These are phyloP conservation scores for Hyaloraphidium curvatum DNA, from an alignment of 192 early-diverging fungal genomes.

Conservation along the genomic window DNA sequence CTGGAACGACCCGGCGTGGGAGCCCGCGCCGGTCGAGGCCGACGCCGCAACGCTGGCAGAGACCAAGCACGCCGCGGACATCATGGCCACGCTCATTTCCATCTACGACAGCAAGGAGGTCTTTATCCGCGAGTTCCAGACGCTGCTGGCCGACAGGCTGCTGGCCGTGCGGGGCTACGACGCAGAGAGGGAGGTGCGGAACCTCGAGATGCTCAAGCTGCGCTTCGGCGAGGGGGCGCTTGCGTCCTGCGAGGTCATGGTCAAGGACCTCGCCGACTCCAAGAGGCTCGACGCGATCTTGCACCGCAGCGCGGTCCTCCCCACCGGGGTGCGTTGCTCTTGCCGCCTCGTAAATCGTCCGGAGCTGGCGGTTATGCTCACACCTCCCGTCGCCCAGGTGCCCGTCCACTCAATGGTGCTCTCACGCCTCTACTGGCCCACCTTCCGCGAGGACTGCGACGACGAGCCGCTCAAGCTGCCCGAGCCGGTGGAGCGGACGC, in stretches of 20 bases:
- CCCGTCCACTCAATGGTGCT: constrained; percentile 22
- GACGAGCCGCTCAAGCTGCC: constrained; percentile 21
- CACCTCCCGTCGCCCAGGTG: not conserved
- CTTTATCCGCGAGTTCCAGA: constrained; percentile 52
- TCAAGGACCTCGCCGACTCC: constrained; percentile 57
- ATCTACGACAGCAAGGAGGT: constrained; percentile 49
- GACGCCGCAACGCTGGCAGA: constrained; percentile 14
- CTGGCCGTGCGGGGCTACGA: constrained; percentile 26
- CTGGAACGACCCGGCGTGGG: constrained; percentile 28
- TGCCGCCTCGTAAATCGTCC: not conserved
- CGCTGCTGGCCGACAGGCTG: constrained; percentile 28
- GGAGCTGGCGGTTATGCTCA: not conserved
- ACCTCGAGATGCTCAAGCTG: constrained; percentile 55
- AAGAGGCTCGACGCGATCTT: constrained; percentile 36
- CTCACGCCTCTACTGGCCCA: constrained; percentile 48
- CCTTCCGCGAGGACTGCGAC: constrained; percentile 8
- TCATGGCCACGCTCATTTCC: constrained; percentile 40
- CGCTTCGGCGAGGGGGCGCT: constrained; percentile 42
- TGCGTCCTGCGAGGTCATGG: constrained; percentile 56
- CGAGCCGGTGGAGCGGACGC: constrained; percentile 13
- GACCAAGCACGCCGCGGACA: constrained; percentile 19
- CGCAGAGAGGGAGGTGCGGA: constrained; percentile 33
- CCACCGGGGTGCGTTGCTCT: not conserved
- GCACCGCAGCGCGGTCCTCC: constrained; percentile 10
- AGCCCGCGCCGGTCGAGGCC: constrained; percentile 40